phyloP scores from a whole-genome alignment of 352 stramenopile species.

The Phytophthora syringae region DNA sequence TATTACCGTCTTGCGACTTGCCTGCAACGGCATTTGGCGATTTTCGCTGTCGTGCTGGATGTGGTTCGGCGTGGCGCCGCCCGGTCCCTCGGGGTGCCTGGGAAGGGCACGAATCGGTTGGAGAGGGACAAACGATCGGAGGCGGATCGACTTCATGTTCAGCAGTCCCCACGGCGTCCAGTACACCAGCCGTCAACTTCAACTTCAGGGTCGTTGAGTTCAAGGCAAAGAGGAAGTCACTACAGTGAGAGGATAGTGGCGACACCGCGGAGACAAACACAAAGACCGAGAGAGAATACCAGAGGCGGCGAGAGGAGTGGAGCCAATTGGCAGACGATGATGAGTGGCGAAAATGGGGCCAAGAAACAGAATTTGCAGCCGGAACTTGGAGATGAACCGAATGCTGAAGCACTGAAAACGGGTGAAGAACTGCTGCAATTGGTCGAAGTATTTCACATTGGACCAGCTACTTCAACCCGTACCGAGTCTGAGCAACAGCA shows the following conservation, averaged over 20 bases:
- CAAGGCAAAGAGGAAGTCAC: constrained; percentile 10
- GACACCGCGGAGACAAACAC: constrained; percentile 17
- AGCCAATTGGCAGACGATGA: constrained; percentile 3
- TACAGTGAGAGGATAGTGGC: constrained; percentile 7
- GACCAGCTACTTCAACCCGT: not conserved
- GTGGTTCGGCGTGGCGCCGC: constrained; percentile 77
- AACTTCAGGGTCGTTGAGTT: constrained; percentile 11
- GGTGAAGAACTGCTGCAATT: constrained; percentile 18
- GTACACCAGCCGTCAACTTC: constrained; percentile 1
- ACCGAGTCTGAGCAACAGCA: not conserved
- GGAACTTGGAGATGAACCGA: constrained; percentile 13
- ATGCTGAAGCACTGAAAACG: not conserved
- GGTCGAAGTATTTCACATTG: constrained; percentile 21
- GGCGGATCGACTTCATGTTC: constrained; percentile 8
- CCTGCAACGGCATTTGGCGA: not conserved
- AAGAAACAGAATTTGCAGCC: constrained; percentile 9
- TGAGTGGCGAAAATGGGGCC: not conserved
- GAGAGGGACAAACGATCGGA: constrained; percentile 25
- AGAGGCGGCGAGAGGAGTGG: not conserved
- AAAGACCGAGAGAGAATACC: constrained; percentile 3
- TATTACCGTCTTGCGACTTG: not conserved
- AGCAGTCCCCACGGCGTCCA: constrained; percentile 16
- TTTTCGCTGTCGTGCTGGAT: constrained; percentile 29
- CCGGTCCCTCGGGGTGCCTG: constrained; percentile 49
- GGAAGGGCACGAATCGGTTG: constrained; percentile 36